Conservation (phyloP, 2,329 filamentous ascomycete genomes). For the Fusarium sp. region DNA sequence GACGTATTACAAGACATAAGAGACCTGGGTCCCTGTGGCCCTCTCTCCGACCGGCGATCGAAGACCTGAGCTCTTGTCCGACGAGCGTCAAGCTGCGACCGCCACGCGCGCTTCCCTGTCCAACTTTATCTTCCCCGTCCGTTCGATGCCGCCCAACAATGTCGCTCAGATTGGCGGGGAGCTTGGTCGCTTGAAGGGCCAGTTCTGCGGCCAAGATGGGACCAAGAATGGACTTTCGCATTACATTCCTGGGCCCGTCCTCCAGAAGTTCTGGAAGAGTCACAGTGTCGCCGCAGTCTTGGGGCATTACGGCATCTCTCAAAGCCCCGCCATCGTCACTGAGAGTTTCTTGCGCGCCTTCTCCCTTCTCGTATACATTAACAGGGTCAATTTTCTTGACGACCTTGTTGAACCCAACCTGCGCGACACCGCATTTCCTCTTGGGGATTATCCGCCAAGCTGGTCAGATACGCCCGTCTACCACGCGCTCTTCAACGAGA, state of each 20-base stretch:
- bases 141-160: background rate
- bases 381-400: background rate
- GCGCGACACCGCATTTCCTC: background rate
- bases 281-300: background rate
- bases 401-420: background rate
- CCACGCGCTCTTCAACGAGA: background rate
- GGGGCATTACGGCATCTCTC: background rate
- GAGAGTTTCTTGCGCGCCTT: conserved; percentile 10
- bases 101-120: background rate
- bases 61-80: background rate
- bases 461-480: background rate
- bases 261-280: conserved; percentile 2
- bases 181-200: background rate
- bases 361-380: conserved; percentile 15
- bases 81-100: background rate
- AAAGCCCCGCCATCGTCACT: background rate
- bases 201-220: conserved; percentile 3
- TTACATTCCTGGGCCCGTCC: conserved; percentile 5
- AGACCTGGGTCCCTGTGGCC: too few species aligned
- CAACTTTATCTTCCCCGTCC: too few species aligned
- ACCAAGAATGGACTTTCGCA: background rate
- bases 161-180: background rate
- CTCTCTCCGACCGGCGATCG: background rate
- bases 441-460: background rate
- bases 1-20: background rate